A percentile compares a stretch with the other conserved stretches of the same genome.
These are phyloP conservation scores for Fusarium sp. DNA, from an alignment of 2,329 filamentous ascomycete species.

Conservation along the genomic window DNA sequence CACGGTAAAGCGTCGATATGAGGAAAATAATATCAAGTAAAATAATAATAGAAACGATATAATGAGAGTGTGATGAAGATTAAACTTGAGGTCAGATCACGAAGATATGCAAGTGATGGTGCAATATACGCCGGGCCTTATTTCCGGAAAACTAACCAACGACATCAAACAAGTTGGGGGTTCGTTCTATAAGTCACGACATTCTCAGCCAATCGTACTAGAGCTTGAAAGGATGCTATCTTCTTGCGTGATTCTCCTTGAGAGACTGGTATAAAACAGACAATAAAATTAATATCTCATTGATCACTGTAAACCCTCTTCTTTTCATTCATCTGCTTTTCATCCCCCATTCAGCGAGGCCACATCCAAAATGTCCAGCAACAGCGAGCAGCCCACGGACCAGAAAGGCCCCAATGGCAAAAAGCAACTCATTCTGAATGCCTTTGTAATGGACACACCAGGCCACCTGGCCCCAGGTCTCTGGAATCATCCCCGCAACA, in stretches of 20 bases:
- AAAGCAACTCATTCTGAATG: conserved; percentile 1
- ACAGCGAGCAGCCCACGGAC: not conserved
- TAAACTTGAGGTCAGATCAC: too few relatives aligned
- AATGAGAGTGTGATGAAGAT: not conserved
- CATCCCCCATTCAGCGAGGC: not conserved
- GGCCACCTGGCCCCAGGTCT: conserved; percentile 34
- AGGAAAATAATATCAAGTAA: not conserved
- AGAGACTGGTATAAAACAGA: not conserved
- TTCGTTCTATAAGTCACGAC: not conserved
- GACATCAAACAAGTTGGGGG: not conserved
- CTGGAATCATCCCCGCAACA: conserved; percentile 43
- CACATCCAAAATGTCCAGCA: not conserved
- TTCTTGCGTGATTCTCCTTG: not conserved
- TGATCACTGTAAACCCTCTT: not conserved
- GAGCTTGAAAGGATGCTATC: not conserved
- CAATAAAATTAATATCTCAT: not conserved
- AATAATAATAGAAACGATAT: not conserved
- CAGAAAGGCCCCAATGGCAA: not conserved
- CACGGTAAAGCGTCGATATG: not conserved
- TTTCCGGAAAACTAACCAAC: not conserved
- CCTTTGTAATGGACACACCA: conserved; percentile 30
- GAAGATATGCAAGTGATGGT: not conserved
- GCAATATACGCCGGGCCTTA: not conserved
- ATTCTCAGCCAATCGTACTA: not conserved
- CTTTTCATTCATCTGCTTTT: not conserved